phyloP scores from a whole-genome alignment of 2,329 filamentous ascomycete genomes.

The Chaetomiaceae sp. region DNA sequence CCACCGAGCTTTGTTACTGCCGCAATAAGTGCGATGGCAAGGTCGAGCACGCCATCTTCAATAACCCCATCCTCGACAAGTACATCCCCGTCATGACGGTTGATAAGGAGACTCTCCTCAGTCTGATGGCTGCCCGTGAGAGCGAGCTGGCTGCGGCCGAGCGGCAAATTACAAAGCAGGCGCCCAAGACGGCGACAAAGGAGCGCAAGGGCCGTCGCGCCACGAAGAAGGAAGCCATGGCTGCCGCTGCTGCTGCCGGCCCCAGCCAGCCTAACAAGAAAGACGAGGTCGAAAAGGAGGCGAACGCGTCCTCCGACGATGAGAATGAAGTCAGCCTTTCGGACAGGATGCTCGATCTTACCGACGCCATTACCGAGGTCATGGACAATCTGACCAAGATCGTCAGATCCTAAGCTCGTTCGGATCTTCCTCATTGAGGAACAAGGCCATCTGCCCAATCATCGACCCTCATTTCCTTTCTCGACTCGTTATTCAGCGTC shows the following conservation, averaged over 20 bases:
- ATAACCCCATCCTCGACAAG: background rate
- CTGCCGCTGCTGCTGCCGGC: background rate
- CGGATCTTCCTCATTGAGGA: no score
- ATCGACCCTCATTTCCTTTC: no score
- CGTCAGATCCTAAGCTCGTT: background rate
- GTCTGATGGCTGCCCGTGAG: background rate
- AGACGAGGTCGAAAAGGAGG: background rate
- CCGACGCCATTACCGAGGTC: background rate
- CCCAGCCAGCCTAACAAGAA: background rate
- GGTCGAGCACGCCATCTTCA: slow-evolving; percentile 6
- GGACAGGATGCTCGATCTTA: background rate
- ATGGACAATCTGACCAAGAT: background rate
- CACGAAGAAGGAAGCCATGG: slow-evolving; percentile 4
- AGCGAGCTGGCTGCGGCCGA: background rate
- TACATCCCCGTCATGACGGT: slow-evolving; percentile 2
- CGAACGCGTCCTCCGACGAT: background rate
- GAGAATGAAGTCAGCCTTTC: background rate
- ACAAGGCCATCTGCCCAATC: no score
- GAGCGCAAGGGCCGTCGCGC: slow-evolving; percentile 4
- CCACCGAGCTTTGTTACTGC: slow-evolving; percentile 3
- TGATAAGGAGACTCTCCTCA: background rate
- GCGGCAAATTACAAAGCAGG: background rate
- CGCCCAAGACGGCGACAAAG: slow-evolving; percentile 1
- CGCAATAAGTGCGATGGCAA: background rate
- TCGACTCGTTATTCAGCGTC: background rate